Percentiles rank a stretch among this genome's conserved stretches.
Conservation (phyloP, 1,139 yeast species). For the Candida smagusa region DNA sequence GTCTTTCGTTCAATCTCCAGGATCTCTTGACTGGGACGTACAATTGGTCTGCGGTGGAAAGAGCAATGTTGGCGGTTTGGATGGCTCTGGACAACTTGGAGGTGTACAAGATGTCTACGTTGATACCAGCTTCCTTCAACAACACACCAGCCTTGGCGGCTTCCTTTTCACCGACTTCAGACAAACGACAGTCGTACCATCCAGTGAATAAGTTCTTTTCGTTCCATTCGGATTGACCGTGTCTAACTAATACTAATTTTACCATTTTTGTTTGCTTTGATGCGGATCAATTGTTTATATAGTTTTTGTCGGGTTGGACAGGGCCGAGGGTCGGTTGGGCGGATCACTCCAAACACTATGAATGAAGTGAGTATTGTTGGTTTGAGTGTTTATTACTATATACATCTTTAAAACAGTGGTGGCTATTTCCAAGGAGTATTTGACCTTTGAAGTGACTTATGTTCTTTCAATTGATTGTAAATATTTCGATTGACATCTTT, state of each 20-base stretch:
- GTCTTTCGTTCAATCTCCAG: conserved; percentile 99
- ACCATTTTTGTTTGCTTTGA: conserved; percentile 34
- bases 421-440: no score
- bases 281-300: conserved; percentile 1
- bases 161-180: conserved; percentile 83
- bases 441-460: no score
- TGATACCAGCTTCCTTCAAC: conserved; percentile 79
- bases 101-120: conserved; percentile 88
- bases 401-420: no score
- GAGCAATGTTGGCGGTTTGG: conserved; percentile 95
- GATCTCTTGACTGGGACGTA: conserved; percentile 92
- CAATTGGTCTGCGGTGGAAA: conserved; percentile 83
- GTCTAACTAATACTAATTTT: conserved; percentile 82
- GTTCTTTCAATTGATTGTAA: no score
- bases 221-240: conserved; percentile 99
- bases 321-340: conserved; percentile 1
- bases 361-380: neutral
- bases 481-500: no score
- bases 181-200: conserved; percentile 94
- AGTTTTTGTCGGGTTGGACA: conserved; percentile 4
- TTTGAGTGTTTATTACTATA: no score
- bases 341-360: neutral
- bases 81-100: conserved; percentile 93
- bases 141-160: conserved; percentile 93
- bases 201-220: conserved; percentile 98